Evolutionary conservation across 2,329 filamentous ascomycete genomes (phyloP), one percentile per base, ranked within the genome.

Genomic region (Trichoderma sp.): DNA sequence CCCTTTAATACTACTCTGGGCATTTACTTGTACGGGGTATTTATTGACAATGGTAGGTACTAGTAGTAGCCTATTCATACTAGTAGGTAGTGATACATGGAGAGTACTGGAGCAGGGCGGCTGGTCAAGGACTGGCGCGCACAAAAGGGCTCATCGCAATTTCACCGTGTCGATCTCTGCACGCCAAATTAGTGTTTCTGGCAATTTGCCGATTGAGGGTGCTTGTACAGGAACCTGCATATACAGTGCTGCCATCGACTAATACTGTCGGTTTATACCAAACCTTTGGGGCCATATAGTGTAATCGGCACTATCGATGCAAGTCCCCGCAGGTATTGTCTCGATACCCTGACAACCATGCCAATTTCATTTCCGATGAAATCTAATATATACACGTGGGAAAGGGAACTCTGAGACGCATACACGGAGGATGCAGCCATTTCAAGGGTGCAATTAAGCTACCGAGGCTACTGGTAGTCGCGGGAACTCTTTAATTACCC

Each of bases 81-180:
- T n/a, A n/a, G n/a, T n/a, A n/a, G n/a, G n/a, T n/a, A 8, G 16
- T n/a, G 39, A 43, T n/a, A 43, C 39, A 43, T 43, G 7, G 16
- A 43, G 16, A 43, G 39, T 10, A 8, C 6, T 18, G 16, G 14
- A 30, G 26, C 39, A 24, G 21, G 14, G 37, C 28, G 14, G 37
- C 28, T 21, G 52, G 51, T 34, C 26, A 26, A 49, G 37, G 63
- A 39, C 63, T 49, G 37, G 28, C 56, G 65, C 58, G 56, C 58
- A 68, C 56, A 63, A 55, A 61, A 63, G 49, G 21, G 66, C 37
- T 49, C 59, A 68, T 68, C 58, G 26, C 37, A 68, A 68, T 68
- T 30, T 68, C 66, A 37, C 14, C 46, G 13, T 51, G 66, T 30
- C 58, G 65, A 67, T 67, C 65, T 28, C 32, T 60, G 46, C 55